Conservation (phyloP, 495 filamentous ascomycete genomes). For the Clavariopsis aquatica region DNA sequence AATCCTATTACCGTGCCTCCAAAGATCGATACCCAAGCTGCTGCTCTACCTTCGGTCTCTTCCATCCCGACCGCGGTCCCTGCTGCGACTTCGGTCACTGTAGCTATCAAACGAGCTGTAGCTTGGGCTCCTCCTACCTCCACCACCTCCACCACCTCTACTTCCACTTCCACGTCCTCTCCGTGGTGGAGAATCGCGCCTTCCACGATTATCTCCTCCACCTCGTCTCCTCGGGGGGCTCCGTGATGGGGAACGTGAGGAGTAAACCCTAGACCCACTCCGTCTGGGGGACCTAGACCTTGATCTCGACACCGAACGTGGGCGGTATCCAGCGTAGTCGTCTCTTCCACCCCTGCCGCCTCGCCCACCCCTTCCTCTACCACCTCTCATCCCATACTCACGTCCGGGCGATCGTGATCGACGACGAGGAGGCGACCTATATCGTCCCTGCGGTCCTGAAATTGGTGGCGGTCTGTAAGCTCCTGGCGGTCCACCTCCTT, state of each 20-base stretch:
- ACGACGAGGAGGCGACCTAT: constrained; percentile 41
- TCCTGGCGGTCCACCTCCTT: constrained; percentile 39
- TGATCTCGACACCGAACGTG: constrained; percentile 51
- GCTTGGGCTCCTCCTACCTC: constrained; percentile 60
- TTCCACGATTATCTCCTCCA: constrained; percentile 40
- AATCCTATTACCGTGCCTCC: not conserved
- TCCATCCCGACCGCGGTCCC: constrained; percentile 33
- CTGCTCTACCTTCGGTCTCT: constrained; percentile 3
- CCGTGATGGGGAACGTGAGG: constrained; percentile 40
- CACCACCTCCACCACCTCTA: constrained; percentile 45
- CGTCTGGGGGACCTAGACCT: constrained; percentile 46
- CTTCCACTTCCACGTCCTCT: constrained; percentile 43
- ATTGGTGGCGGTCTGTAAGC: constrained; percentile 42
- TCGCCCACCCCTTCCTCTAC: constrained; percentile 45
- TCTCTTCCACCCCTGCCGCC: constrained; percentile 32
- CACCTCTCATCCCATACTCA: constrained; percentile 37
- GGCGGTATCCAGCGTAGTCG: constrained; percentile 8
- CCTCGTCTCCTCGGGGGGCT: constrained; percentile 49
- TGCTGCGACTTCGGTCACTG: constrained; percentile 47
- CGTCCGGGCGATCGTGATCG: constrained; percentile 41
- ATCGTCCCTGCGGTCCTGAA: constrained; percentile 44
- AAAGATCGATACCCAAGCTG: not conserved
- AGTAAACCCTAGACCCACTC: constrained; percentile 44
- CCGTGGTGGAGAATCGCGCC: constrained; percentile 43
- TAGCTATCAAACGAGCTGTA: constrained; percentile 63